phyloP scores from a whole-genome alignment of 2,329 filamentous ascomycete species.

The Aspergillus pseudonomiae region DNA sequence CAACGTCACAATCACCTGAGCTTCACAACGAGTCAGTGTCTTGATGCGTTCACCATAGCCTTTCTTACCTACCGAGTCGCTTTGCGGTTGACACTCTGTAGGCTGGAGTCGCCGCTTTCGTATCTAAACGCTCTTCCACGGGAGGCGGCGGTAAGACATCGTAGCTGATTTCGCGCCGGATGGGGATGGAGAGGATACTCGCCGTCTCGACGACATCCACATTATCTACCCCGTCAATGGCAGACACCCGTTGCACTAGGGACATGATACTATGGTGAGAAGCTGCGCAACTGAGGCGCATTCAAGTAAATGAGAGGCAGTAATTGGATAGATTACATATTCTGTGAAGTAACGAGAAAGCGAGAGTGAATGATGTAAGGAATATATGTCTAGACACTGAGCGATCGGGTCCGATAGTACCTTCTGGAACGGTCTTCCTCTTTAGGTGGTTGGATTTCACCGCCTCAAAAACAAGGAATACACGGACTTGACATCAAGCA shows the following conservation, averaged over 20 bases:
- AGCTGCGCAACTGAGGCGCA: neutral
- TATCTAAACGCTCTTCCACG: conserved; percentile 39
- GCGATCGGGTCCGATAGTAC: neutral
- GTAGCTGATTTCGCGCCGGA: conserved; percentile 33
- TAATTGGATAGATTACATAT: neutral
- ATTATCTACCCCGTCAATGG: neutral
- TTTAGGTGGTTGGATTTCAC: neutral
- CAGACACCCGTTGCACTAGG: conserved; percentile 1
- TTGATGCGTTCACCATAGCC: neutral
- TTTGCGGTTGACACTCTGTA: conserved; percentile 51
- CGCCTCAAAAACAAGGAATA: neutral
- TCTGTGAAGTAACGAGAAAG: neutral
- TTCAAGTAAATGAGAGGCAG: neutral
- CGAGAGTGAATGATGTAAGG: neutral
- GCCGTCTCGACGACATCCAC: neutral
- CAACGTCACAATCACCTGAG: conserved; percentile 67
- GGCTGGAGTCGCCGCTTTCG: conserved; percentile 49
- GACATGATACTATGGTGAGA: neutral
- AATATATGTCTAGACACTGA: neutral
- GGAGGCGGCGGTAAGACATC: conserved; percentile 51
- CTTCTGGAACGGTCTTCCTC: neutral
- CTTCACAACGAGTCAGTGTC: conserved; percentile 22
- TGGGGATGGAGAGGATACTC: conserved; percentile 13
- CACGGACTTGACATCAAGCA: neutral
- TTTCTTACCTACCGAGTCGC: conserved; percentile 31